Conservation (phyloP, 441 rosid species). For the Cnidoscolus chayamansa region DNA sequence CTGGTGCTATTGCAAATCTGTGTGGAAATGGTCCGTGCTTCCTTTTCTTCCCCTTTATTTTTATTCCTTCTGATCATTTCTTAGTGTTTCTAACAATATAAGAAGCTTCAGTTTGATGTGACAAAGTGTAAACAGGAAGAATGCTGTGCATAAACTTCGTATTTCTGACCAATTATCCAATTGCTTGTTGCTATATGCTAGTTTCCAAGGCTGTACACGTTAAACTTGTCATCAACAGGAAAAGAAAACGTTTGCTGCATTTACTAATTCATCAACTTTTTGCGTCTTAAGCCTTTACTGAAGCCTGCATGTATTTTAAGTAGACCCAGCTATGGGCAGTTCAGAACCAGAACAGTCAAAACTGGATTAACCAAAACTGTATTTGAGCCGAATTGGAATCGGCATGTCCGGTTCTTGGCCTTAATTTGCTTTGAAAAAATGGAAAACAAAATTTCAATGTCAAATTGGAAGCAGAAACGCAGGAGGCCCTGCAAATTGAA, state of each 20-base stretch:
- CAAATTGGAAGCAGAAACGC: too few species aligned
- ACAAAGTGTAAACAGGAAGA: constrained; percentile 2
- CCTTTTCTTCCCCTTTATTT: constrained; percentile 13
- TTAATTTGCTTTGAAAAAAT: too few species aligned
- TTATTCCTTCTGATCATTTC: not conserved
- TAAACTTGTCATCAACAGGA: not conserved
- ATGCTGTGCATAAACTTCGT: not conserved
- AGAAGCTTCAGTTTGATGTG: not conserved
- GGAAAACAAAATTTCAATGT: too few species aligned
- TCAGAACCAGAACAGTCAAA: too few species aligned
- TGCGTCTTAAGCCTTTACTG: not conserved
- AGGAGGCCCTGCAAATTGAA: too few species aligned
- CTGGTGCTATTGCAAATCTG: constrained; percentile 94
- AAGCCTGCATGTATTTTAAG: too few species aligned
- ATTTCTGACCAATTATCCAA: not conserved
- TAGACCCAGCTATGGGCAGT: too few species aligned
- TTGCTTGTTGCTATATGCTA: not conserved
- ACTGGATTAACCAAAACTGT: too few species aligned
- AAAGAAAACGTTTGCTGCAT: not conserved
- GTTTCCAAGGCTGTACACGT: not conserved
- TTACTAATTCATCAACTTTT: not conserved
- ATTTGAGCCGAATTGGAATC: too few species aligned
- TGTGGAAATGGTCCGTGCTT: constrained; percentile 79
- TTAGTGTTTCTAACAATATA: not conserved
- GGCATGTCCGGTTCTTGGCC: too few species aligned